Base-by-base conservation (phyloP, 2,329 filamentous ascomycete genomes). In the Byssoonygena ceratinophila region DNA sequence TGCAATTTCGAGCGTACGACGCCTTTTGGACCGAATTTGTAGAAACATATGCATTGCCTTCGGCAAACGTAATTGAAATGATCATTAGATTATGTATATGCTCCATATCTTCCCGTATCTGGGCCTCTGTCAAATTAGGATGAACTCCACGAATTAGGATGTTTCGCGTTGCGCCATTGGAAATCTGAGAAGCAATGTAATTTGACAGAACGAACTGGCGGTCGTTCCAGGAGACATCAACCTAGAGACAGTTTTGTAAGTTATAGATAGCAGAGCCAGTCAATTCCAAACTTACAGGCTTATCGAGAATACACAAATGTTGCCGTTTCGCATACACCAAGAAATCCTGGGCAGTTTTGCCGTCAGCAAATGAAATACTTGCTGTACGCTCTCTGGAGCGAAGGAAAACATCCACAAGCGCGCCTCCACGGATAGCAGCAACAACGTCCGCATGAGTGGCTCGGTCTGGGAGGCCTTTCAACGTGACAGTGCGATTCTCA, bases 21-120 rank as follows among this genome's bases (percentile, higher is more conserved):
- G 87, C 84, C 56, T 84, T 83, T 61, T 84, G 77, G 8, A 94
- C 76, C 0, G 86, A 88, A 65, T 90, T 94, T 6, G 83, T 87
- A 52, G 79, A 82, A 58, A 94, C 80, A 64, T 79, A 79, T 54
- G 78, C 84, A 64, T 81, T 78, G 3, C 74, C 74, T 16, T 74
- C 71, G 2, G 69, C 66, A 64, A 85, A 83, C 6, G 70, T 68
- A 41, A 92, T 70, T 40, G 77, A 77, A 60, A 92, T 74, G 9
- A 94, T 77, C 20, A 83, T 72, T 1, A 94, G 74, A 56, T 87
- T 86, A 70, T 91, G 82, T 55, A 94, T 91, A 64, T 94, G 87
- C 22, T 89, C 83, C 34, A 92, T 74, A 60, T 94, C 85, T 3
- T 82, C 76, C 9, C 84, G 80, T 57, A 94, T 80, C 14, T 70